phyloP scores from a whole-genome alignment of 495 filamentous ascomycete species.

The Tetracladium marchalianum region DNA sequence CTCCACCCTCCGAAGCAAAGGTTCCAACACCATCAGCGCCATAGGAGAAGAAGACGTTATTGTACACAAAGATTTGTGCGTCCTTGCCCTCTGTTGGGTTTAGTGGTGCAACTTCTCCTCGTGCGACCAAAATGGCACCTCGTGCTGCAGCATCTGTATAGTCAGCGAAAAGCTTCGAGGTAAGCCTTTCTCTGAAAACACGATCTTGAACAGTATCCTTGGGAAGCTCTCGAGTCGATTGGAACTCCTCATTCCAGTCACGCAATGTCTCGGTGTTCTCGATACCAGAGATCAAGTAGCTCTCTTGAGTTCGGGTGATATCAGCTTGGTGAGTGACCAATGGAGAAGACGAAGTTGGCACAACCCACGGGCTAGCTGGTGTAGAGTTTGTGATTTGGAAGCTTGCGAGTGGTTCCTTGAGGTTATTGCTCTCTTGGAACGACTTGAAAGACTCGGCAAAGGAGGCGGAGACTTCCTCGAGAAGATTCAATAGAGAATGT shows the following conservation, averaged over 20 bases:
- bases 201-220: slow-evolving; percentile 90
- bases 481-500: slow-evolving; percentile 78
- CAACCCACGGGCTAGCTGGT: slow-evolving; percentile 87
- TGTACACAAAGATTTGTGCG: slow-evolving; percentile 98
- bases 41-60: slow-evolving; percentile 98
- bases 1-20: slow-evolving; percentile 90
- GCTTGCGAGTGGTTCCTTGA: slow-evolving; percentile 79
- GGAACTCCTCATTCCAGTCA: slow-evolving; percentile 99
- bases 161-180: slow-evolving; percentile 92
- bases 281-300: slow-evolving; percentile 76
- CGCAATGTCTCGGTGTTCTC: slow-evolving; percentile 90
- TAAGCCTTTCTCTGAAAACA: slow-evolving; percentile 88
- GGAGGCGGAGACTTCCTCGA: slow-evolving; percentile 68
- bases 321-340: slow-evolving; percentile 67
- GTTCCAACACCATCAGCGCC: slow-evolving; percentile 97
- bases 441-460: slow-evolving; percentile 65
- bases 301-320: slow-evolving; percentile 83
- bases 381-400: slow-evolving; percentile 92
- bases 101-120: slow-evolving; percentile 88
- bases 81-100: slow-evolving; percentile 90
- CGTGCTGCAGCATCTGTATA: slow-evolving; percentile 92
- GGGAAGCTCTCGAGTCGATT: slow-evolving; percentile 87
- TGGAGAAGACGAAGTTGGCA: slow-evolving; percentile 53
- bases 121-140: slow-evolving; percentile 86
- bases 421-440: slow-evolving; percentile 70